phyloP scores from a whole-genome alignment of 2,329 filamentous ascomycete genomes.

The Botrytis galanthina region DNA sequence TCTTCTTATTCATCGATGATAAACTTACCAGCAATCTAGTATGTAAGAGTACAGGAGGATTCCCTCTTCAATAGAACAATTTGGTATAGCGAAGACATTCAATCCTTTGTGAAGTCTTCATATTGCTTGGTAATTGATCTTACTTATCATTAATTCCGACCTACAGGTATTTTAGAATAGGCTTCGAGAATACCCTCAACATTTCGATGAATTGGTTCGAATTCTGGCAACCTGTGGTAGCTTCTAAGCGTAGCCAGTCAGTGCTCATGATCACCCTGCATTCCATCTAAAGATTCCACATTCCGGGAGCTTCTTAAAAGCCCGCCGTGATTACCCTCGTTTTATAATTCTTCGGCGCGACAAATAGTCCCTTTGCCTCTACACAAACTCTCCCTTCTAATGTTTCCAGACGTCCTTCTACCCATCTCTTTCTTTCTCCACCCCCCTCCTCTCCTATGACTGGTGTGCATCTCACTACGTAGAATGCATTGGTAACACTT shows the following conservation, averaged over 20 bases:
- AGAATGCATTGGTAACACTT: conserved; percentile 59
- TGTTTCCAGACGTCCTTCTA: conserved; percentile 53
- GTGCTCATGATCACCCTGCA: not conserved
- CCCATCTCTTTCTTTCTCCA: conserved; percentile 43
- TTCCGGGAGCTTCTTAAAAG: conserved; percentile 17
- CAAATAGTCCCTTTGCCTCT: conserved; percentile 56
- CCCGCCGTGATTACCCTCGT: conserved; percentile 23
- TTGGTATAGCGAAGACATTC: not conserved
- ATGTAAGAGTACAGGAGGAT: not conserved
- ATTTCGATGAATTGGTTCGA: not conserved
- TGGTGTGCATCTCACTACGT: conserved; percentile 55
- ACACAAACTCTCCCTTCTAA: conserved; percentile 56
- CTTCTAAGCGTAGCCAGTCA: not conserved
- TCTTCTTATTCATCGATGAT: not conserved
- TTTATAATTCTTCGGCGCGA: conserved; percentile 50
- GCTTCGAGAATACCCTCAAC: not conserved
- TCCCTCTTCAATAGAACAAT: not conserved
- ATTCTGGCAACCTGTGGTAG: not conserved
- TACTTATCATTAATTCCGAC: not conserved
- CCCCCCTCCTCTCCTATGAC: conserved; percentile 38
- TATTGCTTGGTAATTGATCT: not conserved
- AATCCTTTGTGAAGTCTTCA: not conserved
- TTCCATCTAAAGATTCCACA: not conserved
- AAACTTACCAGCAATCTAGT: not conserved
- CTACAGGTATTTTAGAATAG: not conserved